Base-by-base conservation (phyloP, 495 filamentous ascomycete species). In the Penicillium samsonianum region DNA sequence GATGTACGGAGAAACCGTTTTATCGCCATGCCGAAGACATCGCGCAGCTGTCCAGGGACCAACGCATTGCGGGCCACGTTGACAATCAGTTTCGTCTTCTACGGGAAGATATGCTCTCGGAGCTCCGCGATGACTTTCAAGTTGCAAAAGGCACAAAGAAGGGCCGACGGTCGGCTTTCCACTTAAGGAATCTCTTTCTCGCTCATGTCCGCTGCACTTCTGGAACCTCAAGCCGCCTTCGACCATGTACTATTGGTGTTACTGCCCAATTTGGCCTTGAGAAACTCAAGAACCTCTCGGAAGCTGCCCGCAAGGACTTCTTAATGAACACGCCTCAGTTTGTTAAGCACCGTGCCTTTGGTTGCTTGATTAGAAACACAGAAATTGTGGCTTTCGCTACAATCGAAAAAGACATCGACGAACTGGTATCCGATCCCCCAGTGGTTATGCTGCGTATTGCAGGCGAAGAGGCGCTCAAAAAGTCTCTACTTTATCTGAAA, bases 61-160 rank as follows among this genome's bases (percentile, higher is more conserved):
- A 67, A 11, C 82, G 87, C 0, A 59, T 78, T 0, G 67, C 65
- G 0, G 69, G 74, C 0, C 87, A 91, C 65, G 59, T 90, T 0
- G 90, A 91, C 64, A 91, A 90, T 61, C 88, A 92, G 53, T 95
- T 91, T 61, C 87, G 90, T 0, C 80, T 93, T 2, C 70, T 90
- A 3, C 73, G 90, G 5, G 88, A 93, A 59, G 90, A 93, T 55
- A 85, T 92, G 81, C 69, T 91, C 0, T 80, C 73, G 0, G 87
- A 87, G 50, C 68, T 92, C 9, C 80, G 85, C 0, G 82, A 87
- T 14, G 87, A 86, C 40, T 43, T 87, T 0, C 78, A 82, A 47
- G 67, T 77, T 20, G 76, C 76, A 3, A 59, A 19, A 5, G 76
- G 71, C 0, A 59, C 48, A 42, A 84, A 77, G 50, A 80, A 77